Evolutionary conservation across 1,284 basidiomycete species (phyloP), one percentile per base, ranked within the genome.

Genomic region (Prillingera fragicola): DNA sequence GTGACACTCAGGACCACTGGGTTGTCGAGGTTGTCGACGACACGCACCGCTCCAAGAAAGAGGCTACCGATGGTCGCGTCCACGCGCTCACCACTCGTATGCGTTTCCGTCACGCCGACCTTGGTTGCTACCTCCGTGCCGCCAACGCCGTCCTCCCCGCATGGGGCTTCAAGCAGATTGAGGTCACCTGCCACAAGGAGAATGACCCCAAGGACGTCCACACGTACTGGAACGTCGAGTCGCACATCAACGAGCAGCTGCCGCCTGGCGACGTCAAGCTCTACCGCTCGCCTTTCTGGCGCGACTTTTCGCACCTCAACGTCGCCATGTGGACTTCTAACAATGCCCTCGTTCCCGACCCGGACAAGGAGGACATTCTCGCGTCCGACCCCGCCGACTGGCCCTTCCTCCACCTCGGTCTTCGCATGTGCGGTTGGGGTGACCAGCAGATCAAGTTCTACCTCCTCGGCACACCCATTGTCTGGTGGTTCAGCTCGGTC

Each of bases 271-370:
- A 94, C 43, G 77, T 78, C 41, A 88, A 87, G 62, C 80, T 84
- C 48, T 95, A 94, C 75, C 78, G 75, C 33, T 95, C 94, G 3
- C 86, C 92, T 0, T 98, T 98, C 79, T 74, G 96, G 44, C 83
- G 86, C 44, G 94, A 98, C 73, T 97, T 98, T 72, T 91, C 90
- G 81, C 94, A 98, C 69, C 80, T 98, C 46, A 98, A 98, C 63
- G 88, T 98, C 13, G 94, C 92, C 13, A 98, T 98, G 95, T 94
- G 95, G 89, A 96, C 91, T 0, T 95, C 92, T 5, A 98, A 98
- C 77, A 98, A 98, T 67, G 92, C 95, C 1, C 82, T 98, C 42
- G 74, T 97, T 33, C 94, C 94, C 0, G 91, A 98, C 62, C 87
- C 91, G 0, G 94, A 98, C 76, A 98, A 98, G 74, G 88, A 92